Conservation (phyloP, 2,329 filamentous ascomycete species). For the Plenodomus biglobosus region DNA sequence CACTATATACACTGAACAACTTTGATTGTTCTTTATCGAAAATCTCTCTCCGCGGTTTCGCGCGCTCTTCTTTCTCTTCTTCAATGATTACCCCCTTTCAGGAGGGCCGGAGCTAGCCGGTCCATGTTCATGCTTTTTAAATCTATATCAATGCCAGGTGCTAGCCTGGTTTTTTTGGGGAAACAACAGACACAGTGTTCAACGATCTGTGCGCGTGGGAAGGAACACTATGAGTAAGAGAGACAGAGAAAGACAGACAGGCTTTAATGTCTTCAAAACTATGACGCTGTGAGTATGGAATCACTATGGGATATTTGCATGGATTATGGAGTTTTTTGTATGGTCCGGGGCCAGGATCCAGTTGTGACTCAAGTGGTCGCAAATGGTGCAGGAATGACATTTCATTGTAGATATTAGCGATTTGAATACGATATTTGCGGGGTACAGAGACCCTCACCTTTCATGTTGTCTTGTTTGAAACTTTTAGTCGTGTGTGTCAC, state of each 20-base stretch:
- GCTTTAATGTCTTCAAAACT: not conserved
- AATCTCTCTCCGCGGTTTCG: not conserved
- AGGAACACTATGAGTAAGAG: not conserved
- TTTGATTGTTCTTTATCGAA: not conserved
- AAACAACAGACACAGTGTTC: no score
- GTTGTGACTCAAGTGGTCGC: no score
- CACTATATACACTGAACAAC: no score
- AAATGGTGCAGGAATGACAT: not conserved
- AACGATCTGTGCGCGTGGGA: no score
- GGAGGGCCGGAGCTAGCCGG: conserved; percentile 36
- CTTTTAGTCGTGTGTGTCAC: not conserved
- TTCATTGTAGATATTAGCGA: not conserved
- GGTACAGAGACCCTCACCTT: not conserved
- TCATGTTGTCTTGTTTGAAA: not conserved
- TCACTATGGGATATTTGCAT: conserved; percentile 5
- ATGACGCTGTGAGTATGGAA: not conserved
- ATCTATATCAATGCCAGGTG: conserved; percentile 20
- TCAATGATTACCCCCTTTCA: conserved; percentile 37
- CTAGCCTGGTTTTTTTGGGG: conserved; percentile 22
- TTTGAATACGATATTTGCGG: not conserved
- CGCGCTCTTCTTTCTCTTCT: conserved; percentile 21
- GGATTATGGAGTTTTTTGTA: conserved; percentile 3
- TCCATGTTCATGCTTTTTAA: conserved; percentile 33
- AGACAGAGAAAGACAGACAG: not conserved
- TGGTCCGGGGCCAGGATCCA: no score